These are phyloP conservation scores for Draba incana DNA, from an alignment of 345 rosid species.

Conservation along the genomic window DNA sequence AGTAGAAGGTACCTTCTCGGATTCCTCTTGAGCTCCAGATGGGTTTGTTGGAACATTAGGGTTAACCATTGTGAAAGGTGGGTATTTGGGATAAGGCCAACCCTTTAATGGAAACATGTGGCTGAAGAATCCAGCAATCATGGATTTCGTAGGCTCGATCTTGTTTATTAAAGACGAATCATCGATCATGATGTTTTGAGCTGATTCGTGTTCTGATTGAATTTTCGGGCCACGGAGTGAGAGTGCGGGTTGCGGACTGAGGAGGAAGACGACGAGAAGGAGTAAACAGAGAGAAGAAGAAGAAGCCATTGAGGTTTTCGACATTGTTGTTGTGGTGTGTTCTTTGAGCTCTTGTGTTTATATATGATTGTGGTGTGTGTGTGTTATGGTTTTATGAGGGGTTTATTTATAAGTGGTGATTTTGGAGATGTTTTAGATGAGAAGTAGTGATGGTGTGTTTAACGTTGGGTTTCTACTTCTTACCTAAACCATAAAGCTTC, in stretches of 20 bases:
- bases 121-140: constrained; percentile 41
- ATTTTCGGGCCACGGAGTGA: constrained; percentile 32
- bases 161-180: constrained; percentile 27
- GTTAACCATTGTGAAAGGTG: constrained; percentile 40
- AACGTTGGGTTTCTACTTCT: constrained; percentile 41
- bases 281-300: constrained; percentile 24
- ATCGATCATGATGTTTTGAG: constrained; percentile 8
- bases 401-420: constrained; percentile 22
- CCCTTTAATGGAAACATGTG: constrained; percentile 36
- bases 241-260: constrained; percentile 32
- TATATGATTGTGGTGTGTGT: constrained; percentile 19
- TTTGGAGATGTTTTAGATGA: constrained; percentile 24
- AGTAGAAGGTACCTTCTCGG: constrained; percentile 37
- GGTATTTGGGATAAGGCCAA: constrained; percentile 40
- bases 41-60: constrained; percentile 40
- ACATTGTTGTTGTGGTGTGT: constrained; percentile 32
- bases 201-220: constrained; percentile 1
- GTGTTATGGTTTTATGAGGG: neutral
- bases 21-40: constrained; percentile 33
- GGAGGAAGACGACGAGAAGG: constrained; percentile 19
- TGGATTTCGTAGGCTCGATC: constrained; percentile 29
- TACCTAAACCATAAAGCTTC: constrained; percentile 35
- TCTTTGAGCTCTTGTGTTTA: constrained; percentile 13
- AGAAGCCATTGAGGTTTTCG: constrained; percentile 34
- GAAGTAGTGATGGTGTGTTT: constrained; percentile 1